These are phyloP conservation scores for Ramaria rubella DNA, from an alignment of 768 basidiomycete species.

Conservation along the genomic window DNA sequence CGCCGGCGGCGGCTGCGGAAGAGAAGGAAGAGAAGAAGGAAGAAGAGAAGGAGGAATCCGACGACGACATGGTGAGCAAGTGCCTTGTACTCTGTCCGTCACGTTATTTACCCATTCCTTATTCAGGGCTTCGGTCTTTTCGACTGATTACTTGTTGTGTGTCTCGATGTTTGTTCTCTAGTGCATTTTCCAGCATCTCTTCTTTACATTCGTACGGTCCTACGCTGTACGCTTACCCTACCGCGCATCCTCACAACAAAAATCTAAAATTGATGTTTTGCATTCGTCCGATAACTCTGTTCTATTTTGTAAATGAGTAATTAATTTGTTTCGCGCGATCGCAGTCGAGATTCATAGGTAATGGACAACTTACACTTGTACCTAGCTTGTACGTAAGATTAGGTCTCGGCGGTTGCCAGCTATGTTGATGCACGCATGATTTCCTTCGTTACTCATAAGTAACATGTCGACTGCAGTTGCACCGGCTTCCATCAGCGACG, in stretches of 20 bases:
- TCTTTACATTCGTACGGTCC: background rate
- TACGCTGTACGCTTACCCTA: background rate
- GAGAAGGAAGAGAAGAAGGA: slow-evolving; percentile 79
- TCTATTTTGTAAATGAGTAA: no score
- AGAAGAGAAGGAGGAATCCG: slow-evolving; percentile 84
- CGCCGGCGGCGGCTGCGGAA: slow-evolving; percentile 59
- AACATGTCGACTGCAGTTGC: background rate
- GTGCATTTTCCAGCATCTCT: background rate
- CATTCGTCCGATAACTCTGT: no score
- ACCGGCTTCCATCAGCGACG: background rate
- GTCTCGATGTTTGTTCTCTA: background rate
- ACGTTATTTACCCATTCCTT: background rate
- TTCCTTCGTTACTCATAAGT: background rate
- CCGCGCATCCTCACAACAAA: background rate
- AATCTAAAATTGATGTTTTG: background rate
- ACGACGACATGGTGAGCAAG: slow-evolving; percentile 77
- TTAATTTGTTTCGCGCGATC: no score
- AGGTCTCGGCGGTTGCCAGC: no score
- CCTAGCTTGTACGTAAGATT: no score
- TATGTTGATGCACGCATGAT: no score
- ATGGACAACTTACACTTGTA: no score
- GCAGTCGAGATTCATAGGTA: no score
- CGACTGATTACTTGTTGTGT: slow-evolving; percentile 51
- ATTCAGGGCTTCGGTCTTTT: slow-evolving; percentile 90
- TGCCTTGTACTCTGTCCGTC: background rate